Base-by-base conservation (phyloP, 306 rosid genomes). In the Fragaria iinumae region DNA sequence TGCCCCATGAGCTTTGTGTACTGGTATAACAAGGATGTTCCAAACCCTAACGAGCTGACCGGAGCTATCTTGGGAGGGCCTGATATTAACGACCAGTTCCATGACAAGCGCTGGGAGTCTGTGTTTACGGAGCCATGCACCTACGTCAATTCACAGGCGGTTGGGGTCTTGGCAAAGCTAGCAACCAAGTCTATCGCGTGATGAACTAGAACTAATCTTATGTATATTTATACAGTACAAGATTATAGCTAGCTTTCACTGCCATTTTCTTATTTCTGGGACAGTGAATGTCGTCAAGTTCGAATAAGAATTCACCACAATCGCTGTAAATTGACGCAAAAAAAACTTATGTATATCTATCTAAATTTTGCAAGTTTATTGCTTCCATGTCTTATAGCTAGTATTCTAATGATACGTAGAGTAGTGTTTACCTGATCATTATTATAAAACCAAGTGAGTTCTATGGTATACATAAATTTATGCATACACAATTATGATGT, bases 41-140 rank as follows among this genome's bases (percentile, higher is more conserved):
- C 97, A 0, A 95, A 95, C 79, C 88, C 90, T 25, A 75, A 92
- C 68, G 97, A 92, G 83, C 88, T 92, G 11, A 95, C 99, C 1
- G 97, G 97, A 1, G 99, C 99, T 45, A 95, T 95, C 27, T 52
- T 95, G 1, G 99, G 97, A 14, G 97, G 97, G 11, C 97, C 99
- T 11, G 92, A 95, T 49, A 13, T 44, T 3, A 2, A 17, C 2
- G 98, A 95, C 57, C 80, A 88, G 39, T 95, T 92, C 80, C 4
- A 80, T 4, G 98, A 95, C 44, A 92, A 89, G 68, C 95, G 97
- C 32, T 80, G 84, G 79, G 89, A 82, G 20, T 92, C 97, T 1
- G 5, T 88, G 11, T 71, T 53, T 56, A 95, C 98, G 1, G 98
- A 95, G 74, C 97, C 98, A 0, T 91, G 96, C 83, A 92, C 97